These are phyloP conservation scores for Asterella californica DNA, from an alignment of 225 moss, liverwort and hornwort genomes.

Conservation along the genomic window DNA sequence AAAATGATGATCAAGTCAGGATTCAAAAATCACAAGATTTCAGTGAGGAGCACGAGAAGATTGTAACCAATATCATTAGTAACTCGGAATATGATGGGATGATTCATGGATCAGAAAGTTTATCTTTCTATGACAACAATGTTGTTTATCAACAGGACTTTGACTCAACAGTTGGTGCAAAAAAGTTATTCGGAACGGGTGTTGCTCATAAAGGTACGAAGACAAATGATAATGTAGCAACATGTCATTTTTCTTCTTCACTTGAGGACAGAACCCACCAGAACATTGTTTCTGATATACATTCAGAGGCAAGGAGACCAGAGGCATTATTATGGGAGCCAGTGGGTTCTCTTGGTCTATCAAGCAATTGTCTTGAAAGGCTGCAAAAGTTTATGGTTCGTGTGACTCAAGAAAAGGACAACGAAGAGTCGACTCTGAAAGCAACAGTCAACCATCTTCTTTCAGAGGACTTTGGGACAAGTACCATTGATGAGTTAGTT, in stretches of 20 bases:
- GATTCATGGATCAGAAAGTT: neutral
- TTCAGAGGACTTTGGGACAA: constrained; percentile 1
- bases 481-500: neutral
- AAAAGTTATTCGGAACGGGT: neutral
- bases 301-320: neutral
- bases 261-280: neutral
- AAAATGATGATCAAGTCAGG: neutral
- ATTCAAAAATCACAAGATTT: no score
- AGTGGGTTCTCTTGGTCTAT: constrained; percentile 18
- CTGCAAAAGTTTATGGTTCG: constrained; percentile 29
- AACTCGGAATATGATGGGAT: neutral
- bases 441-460: constrained; percentile 18
- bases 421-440: constrained; percentile 6
- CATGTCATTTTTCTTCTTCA: neutral
- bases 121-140: neutral
- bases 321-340: neutral
- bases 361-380: constrained; percentile 28
- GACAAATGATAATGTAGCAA: neutral
- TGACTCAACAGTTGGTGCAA: neutral
- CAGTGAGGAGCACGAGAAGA: neutral
- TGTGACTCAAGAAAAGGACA: constrained; percentile 18
- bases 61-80: neutral
- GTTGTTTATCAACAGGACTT: neutral
- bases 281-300: neutral
- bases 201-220: neutral